Percentiles rank a stretch among this genome's conserved stretches.
phyloP scores from a whole-genome alignment of 2,329 filamentous ascomycete genomes.

The Exophiala lecanii-corni region DNA sequence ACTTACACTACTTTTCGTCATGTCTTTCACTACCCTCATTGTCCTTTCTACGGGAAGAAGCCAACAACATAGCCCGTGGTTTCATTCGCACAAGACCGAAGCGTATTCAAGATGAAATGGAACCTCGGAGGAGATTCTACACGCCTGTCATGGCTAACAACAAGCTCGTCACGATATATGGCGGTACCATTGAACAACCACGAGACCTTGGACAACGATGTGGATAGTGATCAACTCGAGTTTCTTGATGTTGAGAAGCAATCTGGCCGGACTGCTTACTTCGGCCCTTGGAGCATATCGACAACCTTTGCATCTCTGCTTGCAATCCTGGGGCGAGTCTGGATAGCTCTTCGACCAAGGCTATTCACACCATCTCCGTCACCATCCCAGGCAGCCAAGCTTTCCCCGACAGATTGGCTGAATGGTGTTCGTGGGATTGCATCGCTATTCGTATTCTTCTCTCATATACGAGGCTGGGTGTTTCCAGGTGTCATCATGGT shows the following conservation, averaged over 20 bases:
- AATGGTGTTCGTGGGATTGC: background rate
- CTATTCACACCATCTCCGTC: background rate
- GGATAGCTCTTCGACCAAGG: background rate
- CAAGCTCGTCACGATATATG: background rate
- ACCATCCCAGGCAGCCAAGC: background rate
- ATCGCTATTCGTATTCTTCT: background rate
- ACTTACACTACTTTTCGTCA: too few relatives aligned
- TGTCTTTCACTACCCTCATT: too few relatives aligned
- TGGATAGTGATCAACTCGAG: background rate
- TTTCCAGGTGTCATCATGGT: background rate
- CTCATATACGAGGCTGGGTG: background rate
- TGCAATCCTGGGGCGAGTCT: background rate
- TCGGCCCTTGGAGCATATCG: background rate
- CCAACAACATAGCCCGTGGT: too few relatives aligned
- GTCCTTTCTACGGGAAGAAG: too few relatives aligned
- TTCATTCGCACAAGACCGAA: too few relatives aligned
- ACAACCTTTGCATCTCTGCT: background rate
- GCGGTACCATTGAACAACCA: background rate
- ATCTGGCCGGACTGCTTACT: background rate
- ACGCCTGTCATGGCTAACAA: background rate
- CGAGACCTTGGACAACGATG: background rate
- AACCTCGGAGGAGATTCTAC: background rate
- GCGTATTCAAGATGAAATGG: background rate
- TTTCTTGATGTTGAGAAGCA: background rate
- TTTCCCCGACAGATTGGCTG: background rate